Conservation (phyloP, 129 eudicot genomes). For the Flaveria robusta region DNA sequence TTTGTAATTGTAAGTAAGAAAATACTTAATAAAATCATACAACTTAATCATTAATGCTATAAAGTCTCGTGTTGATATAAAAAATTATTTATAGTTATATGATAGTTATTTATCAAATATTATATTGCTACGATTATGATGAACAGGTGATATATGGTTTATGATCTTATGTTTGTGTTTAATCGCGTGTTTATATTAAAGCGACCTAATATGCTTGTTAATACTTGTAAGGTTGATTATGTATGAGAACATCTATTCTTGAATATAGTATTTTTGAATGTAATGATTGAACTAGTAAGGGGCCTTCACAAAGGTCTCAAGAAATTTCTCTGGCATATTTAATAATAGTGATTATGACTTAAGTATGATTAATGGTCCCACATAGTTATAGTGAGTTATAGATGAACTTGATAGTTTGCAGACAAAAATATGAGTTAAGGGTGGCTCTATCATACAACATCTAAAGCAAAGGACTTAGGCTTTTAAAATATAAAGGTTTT, state of each 20-base stretch:
- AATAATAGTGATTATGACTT: constrained; percentile 8
- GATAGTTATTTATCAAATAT: neutral
- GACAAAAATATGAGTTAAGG: neutral
- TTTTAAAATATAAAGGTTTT: no score
- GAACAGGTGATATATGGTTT: neutral
- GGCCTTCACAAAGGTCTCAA: neutral
- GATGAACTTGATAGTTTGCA: neutral
- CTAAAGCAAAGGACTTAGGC: no score
- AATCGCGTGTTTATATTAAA: neutral
- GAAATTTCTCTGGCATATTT: neutral
- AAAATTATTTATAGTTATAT: neutral
- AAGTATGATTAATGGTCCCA: constrained; percentile 14
- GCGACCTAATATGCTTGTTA: neutral
- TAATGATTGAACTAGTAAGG: neutral
- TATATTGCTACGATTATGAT: neutral
- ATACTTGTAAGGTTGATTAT: neutral
- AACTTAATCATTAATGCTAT: neutral
- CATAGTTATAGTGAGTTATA: neutral
- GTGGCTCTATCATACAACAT: no score
- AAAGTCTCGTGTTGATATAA: neutral
- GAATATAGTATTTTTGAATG: neutral
- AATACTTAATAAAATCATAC: neutral
- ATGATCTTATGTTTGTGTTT: neutral
- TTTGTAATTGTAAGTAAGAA: no score
- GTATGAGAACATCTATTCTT: neutral